Base-by-base conservation (phyloP, 495 filamentous ascomycete species). In the Sordaria brevicollis region DNA sequence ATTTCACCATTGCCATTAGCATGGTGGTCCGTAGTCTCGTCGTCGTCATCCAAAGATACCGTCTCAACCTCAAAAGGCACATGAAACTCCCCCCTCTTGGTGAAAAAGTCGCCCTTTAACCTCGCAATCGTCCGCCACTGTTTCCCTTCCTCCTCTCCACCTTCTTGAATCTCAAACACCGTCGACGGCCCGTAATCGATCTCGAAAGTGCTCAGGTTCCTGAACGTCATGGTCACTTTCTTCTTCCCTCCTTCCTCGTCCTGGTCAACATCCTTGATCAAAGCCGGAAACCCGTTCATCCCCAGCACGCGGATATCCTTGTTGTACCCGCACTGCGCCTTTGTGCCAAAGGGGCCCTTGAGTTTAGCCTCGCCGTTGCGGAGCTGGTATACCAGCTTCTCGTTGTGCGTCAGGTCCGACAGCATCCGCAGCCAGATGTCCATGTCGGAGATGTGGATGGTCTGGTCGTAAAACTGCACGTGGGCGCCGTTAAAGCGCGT, bases 191-290 rank as follows among this genome's bases (percentile, higher is more conserved):
- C 78, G 71, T 80, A 71, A 66, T 72, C 74, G 6, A 80, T 74
- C 68, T 80, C 78, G 2, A 79, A 38, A 1, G 76, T 74, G 29
- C 70, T 73, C 9, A 74, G 77, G 65, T 81, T 81, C 29, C 15
- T 35, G 2, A 78, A 66, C 62, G 62, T 67, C 37, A 80, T 25
- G 5, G 21, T 25, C 11, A 62, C 49, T 13, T 62, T 57, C 5
- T n/a, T n/a, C n/a, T n/a, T n/a, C n/a, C n/a, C n/a, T n/a, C n/a
- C n/a, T n/a, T 21, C 9, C 31, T 69, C 8, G 73, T 68, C 17
- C 29, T 71, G 41, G 74, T 67, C 41, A 4, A 68, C 75, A 17
- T 25, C 29, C 15, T 35, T 38, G 17, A 79, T 34, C 31, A 43
- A 36, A 25, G 74, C 71, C 7, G 31, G 36, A 0, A 76, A 71